Conservation (phyloP, 352 stramenopile genomes). For the Phytophthora pseudosyringae region DNA sequence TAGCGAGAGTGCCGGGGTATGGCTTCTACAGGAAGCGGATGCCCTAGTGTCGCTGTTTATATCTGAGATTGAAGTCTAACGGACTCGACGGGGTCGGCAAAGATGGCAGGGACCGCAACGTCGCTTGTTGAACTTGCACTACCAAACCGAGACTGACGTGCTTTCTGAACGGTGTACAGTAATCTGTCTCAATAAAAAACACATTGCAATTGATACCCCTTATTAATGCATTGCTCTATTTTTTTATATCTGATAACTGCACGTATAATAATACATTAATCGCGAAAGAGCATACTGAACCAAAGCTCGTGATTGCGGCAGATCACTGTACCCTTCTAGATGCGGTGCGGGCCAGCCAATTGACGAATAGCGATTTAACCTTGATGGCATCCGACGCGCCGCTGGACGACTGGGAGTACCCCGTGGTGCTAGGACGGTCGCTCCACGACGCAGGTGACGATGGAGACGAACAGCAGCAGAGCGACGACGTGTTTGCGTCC, state of each 20-base stretch:
- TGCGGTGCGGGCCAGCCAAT: conserved; percentile 15
- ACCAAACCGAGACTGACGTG: conserved; percentile 34
- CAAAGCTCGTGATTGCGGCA: too few species aligned
- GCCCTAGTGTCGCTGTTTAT: not conserved
- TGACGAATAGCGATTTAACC: conserved; percentile 4
- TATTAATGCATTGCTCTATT: too few species aligned
- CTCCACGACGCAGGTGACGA: conserved; percentile 25
- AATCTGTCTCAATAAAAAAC: too few species aligned
- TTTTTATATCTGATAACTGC: too few species aligned
- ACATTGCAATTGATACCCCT: too few species aligned
- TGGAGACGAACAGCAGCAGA: conserved; percentile 11
- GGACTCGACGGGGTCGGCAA: conserved; percentile 9
- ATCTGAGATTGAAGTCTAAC: not conserved
- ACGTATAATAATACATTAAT: too few species aligned
- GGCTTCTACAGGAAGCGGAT: not conserved
- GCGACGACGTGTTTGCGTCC: conserved; percentile 47
- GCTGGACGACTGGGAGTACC: conserved; percentile 62
- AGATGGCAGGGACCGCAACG: conserved; percentile 15
- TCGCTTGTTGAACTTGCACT: conserved; percentile 43
- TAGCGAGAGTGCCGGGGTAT: conserved; percentile 4
- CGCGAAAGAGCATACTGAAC: too few species aligned
- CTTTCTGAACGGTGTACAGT: conserved; percentile 28
- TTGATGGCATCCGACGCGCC: conserved; percentile 21
- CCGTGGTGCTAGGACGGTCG: conserved; percentile 58
- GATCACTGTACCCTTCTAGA: conserved; percentile 27